Conservation (phyloP, 176 grass and related monocot species). For the Thalia dealbata region DNA sequence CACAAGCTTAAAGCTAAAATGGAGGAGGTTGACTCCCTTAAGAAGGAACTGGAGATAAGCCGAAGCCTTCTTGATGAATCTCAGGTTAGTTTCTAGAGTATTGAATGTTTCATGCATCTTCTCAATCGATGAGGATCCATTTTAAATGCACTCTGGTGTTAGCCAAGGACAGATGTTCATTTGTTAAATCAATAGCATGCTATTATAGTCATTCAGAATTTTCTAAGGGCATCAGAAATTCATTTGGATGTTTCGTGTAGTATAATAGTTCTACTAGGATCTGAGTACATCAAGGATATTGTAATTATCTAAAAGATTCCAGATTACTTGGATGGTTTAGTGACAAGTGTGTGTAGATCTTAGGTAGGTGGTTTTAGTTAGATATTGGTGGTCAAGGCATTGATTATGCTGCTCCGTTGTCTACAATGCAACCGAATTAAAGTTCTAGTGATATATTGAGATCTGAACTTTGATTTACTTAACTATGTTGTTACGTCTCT, state of each 20-base stretch:
- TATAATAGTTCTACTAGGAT: too few species aligned
- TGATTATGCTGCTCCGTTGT: not conserved
- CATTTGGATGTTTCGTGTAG: too few species aligned
- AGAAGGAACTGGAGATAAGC: constrained; percentile 55
- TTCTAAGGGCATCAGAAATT: too few species aligned
- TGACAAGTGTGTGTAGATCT: too few species aligned
- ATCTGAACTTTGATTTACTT: not conserved
- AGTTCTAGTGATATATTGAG: too few species aligned
- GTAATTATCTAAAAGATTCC: not conserved
- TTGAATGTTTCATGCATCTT: not conserved
- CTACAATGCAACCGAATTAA: too few species aligned
- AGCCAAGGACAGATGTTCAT: not conserved
- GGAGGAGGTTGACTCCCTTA: constrained; percentile 56
- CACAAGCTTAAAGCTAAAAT: constrained; percentile 39
- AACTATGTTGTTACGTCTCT: not conserved
- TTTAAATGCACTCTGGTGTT: not conserved
- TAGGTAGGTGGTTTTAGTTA: not conserved
- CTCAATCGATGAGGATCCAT: not conserved
- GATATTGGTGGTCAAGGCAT: not conserved
- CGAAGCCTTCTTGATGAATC: constrained; percentile 80
- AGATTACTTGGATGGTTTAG: too few species aligned
- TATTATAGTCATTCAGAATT: not conserved
- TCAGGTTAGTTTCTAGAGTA: constrained; percentile 44
- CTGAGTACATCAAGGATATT: not conserved
- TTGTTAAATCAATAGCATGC: not conserved